These are phyloP conservation scores for Aspergillus viridinutans DNA, from an alignment of 2,329 filamentous ascomycete genomes.

Conservation along the genomic window DNA sequence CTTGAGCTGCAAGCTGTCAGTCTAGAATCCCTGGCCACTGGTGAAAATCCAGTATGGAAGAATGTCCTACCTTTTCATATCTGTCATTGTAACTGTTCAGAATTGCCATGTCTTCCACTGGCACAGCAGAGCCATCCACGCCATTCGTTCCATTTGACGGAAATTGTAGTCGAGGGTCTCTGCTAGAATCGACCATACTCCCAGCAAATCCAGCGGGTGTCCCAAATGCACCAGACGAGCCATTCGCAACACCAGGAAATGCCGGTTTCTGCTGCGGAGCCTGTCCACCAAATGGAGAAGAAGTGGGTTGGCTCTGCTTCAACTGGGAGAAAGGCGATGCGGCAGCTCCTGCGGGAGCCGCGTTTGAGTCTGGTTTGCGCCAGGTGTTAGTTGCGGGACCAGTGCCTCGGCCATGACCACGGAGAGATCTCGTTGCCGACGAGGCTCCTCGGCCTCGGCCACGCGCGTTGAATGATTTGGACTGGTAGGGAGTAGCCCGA, in stretches of 20 bases:
- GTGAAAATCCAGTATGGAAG: neutral
- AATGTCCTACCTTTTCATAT: slow-evolving; percentile 32
- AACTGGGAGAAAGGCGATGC: slow-evolving; percentile 25
- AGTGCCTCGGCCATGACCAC: slow-evolving; percentile 19
- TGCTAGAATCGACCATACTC: slow-evolving; percentile 10
- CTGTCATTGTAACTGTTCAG: slow-evolving; percentile 30
- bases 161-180: slow-evolving; percentile 12
- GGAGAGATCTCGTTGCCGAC: slow-evolving; percentile 9
- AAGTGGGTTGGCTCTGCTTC: slow-evolving; percentile 14
- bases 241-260: slow-evolving; percentile 17
- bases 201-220: slow-evolving; percentile 12
- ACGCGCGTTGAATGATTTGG: slow-evolving; percentile 17
- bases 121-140: slow-evolving; percentile 4
- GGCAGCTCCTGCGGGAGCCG: neutral
- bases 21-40: neutral
- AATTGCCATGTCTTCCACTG: slow-evolving; percentile 21
- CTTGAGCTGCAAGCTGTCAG: slow-evolving; percentile 40
- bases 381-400: slow-evolving; percentile 12
- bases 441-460: slow-evolving; percentile 18
- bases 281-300: slow-evolving; percentile 14
- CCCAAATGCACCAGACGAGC: slow-evolving; percentile 11
- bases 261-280: slow-evolving; percentile 15
- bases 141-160: slow-evolving; percentile 8
- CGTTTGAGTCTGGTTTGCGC: slow-evolving; percentile 14
- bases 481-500: slow-evolving; percentile 13